A percentile compares a stretch with the other conserved stretches of the same genome.
phyloP scores from a whole-genome alignment of 2,329 filamentous ascomycete genomes.

The Aspergillus costaricaensis region DNA sequence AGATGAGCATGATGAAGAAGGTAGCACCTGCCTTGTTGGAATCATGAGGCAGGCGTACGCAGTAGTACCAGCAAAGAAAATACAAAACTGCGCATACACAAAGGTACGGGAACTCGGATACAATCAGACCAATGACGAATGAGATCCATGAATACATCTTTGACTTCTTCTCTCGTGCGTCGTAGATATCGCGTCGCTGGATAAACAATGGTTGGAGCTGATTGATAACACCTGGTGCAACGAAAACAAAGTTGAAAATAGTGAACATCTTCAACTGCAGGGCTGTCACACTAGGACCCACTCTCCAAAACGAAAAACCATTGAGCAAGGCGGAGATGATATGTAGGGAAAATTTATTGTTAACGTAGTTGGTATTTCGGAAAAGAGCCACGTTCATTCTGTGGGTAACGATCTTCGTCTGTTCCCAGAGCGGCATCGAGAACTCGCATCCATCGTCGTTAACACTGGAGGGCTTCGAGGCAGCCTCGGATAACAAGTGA shows the following conservation, averaged over 20 bases:
- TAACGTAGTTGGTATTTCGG: neutral
- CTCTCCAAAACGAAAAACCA: neutral
- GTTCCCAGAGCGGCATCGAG: neutral
- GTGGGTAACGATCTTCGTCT: neutral
- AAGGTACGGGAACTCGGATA: neutral
- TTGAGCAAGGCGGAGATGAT: neutral
- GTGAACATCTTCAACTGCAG: neutral
- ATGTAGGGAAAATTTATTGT: neutral
- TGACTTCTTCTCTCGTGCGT: neutral
- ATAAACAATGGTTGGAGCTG: neutral
- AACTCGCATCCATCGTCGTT: constrained; percentile 1
- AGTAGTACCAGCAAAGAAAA: constrained; percentile 10
- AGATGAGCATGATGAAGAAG: constrained; percentile 72
- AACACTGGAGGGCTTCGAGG: neutral
- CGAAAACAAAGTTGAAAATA: neutral
- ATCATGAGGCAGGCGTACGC: neutral
- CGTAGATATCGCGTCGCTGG: neutral
- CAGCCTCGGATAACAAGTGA: neutral
- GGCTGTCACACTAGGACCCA: neutral
- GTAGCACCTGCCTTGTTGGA: constrained; percentile 56
- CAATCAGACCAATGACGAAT: neutral
- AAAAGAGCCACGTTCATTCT: neutral
- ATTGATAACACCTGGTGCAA: neutral
- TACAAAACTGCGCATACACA: neutral
- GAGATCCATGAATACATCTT: neutral